Conservation (phyloP, 345 rosid genomes). For the Eucalyptus pauciflora region DNA sequence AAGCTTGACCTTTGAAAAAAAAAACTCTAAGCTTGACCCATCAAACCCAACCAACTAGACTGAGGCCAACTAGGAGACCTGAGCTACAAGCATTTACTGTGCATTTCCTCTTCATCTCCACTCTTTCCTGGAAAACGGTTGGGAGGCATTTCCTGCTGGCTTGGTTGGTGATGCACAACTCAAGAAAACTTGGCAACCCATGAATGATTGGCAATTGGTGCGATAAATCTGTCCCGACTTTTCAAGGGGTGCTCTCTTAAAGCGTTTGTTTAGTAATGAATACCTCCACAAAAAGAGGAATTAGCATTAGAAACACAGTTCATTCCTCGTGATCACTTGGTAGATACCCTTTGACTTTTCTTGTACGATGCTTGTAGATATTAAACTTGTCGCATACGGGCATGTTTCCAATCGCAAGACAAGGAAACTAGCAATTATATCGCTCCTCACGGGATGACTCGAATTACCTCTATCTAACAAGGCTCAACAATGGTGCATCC, state of each 20-base stretch:
- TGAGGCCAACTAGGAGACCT: background rate
- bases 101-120: background rate
- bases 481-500: background rate
- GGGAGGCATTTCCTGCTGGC: background rate
- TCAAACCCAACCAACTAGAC: background rate
- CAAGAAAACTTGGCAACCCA: background rate
- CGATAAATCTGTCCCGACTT: background rate
- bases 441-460: background rate
- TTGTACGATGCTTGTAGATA: background rate
- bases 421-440: background rate
- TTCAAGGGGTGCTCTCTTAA: background rate
- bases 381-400: background rate
- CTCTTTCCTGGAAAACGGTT: background rate
- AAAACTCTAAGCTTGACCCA: background rate
- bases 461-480: background rate
- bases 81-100: background rate
- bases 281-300: background rate
- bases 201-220: background rate
- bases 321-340: background rate
- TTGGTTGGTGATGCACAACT: background rate
- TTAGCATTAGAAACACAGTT: background rate
- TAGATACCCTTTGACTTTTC: background rate
- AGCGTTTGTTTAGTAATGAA: background rate
- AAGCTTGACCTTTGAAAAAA: background rate
- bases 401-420: background rate